phyloP scores from a whole-genome alignment of 805 yeast genomes.

The Teunomyces stri region DNA sequence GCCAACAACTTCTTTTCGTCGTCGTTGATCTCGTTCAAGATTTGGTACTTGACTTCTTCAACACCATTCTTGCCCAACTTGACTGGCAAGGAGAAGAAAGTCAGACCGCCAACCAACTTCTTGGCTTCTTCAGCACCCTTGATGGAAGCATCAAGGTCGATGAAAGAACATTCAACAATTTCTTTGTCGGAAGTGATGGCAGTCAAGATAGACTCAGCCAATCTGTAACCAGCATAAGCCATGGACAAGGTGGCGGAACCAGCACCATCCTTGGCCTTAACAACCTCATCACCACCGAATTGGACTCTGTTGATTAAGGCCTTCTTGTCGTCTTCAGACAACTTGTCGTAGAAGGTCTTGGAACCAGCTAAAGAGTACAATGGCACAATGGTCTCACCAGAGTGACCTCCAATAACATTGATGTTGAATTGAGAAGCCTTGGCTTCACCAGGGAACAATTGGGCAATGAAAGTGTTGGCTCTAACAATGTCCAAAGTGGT shows the following conservation, averaged over 20 bases:
- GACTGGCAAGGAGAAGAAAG: constrained; percentile 65
- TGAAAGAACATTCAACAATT: constrained; percentile 49
- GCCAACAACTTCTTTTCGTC: constrained; percentile 55
- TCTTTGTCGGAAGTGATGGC: constrained; percentile 25
- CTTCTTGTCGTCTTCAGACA: constrained; percentile 32
- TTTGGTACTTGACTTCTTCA: constrained; percentile 50
- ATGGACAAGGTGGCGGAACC: constrained; percentile 95
- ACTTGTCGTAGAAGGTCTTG: constrained; percentile 32
- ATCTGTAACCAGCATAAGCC: constrained; percentile 91
- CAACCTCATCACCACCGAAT: constrained; percentile 93
- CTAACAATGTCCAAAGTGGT: constrained; percentile 86
- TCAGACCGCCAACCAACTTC: constrained; percentile 41
- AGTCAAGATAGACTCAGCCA: constrained; percentile 54
- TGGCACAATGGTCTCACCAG: constrained; percentile 93
- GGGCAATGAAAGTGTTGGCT: constrained; percentile 76
- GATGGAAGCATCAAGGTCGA: constrained; percentile 48
- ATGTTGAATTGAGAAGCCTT: constrained; percentile 55
- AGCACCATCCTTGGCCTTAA: constrained; percentile 88
- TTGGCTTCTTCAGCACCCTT: constrained; percentile 53
- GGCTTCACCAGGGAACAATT: constrained; percentile 42
- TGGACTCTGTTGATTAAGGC: constrained; percentile 44
- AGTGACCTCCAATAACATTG: constrained; percentile 91
- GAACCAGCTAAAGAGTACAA: constrained; percentile 53
- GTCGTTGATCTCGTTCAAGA: constrained; percentile 47
- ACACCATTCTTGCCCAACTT: constrained; percentile 54